Evolutionary conservation across 2,329 filamentous ascomycete species (phyloP), one percentile per base, ranked within the genome.

Genomic region (Biscogniauxia mediterranea): DNA sequence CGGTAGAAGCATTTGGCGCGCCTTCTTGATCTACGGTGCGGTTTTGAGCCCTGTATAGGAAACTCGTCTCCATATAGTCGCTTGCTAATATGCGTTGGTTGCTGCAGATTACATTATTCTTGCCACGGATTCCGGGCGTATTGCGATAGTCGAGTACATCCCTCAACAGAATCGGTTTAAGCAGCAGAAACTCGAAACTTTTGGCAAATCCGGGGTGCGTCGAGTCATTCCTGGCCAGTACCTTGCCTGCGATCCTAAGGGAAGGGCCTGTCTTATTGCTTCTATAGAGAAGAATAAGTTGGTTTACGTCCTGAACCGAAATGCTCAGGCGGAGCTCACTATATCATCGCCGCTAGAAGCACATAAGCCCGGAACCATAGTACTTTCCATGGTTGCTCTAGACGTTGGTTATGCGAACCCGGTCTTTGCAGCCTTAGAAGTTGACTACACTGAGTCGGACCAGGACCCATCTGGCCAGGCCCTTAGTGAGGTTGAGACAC

Each of bases 271-370:
- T 73, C 84, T 99, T 74, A 91, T 98, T 64, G 93, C 95, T 9
- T 94, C 93, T 5, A 85, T 94, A 59, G 96, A 99, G 80, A 99
- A 99, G 85, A 99, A 98, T 81, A 99, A 99, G 81, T 89, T 99
- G 60, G 95, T 99, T 68, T 99, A 99, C 78, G 94, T 99, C 71
- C 83, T 99, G 68, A 98, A 98, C 77, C 89, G 96, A 67, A 96
- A 97, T 78, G 86, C 93, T 2, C 92, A 98, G 77, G 93, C 93
- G 19, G 92, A 97, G 76, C 86, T 99, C 70, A 96, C 93, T 50
- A 99, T 99, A 56, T 99, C 95, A 5, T 99, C 95, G 15, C 95
- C 95, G 0, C 84, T 99, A 19, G 96, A 99, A 78, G 96, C 95
- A 1, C 94, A 99, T 78, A 96, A 95, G 76, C 88, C 92, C 13